Conservation (phyloP, 2,329 filamentous ascomycete species). For the Pestalotiopsis sp. region DNA sequence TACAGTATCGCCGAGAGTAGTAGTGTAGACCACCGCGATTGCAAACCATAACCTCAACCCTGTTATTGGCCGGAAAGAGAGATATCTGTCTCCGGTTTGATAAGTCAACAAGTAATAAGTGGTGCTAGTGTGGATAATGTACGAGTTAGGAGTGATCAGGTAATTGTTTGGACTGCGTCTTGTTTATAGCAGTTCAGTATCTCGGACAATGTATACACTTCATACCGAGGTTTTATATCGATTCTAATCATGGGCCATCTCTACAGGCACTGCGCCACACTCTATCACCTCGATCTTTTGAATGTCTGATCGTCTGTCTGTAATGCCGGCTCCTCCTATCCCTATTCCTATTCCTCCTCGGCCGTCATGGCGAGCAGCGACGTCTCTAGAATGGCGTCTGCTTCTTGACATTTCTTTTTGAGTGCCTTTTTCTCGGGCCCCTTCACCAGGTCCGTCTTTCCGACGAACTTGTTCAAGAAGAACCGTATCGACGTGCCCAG, state of each 20-base stretch:
- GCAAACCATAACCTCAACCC: not conserved
- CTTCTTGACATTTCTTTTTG: slow-evolving; percentile 46
- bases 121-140: not conserved
- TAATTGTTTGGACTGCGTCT: too few species aligned
- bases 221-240: too few species aligned
- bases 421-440: slow-evolving; percentile 50
- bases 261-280: not conserved
- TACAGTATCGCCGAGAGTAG: not conserved
- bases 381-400: slow-evolving; percentile 35
- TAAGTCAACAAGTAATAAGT: not conserved
- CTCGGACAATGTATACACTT: too few species aligned
- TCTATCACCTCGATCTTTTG: not conserved
- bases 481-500: slow-evolving; percentile 75
- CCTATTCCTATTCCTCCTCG: not conserved
- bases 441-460: slow-evolving; percentile 57
- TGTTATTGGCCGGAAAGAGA: not conserved
- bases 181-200: too few species aligned
- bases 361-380: slow-evolving; percentile 17
- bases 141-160: too few species aligned
- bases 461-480: slow-evolving; percentile 75
- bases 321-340: not conserved
- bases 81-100: not conserved
- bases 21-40: not conserved
- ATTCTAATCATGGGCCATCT: too few species aligned
- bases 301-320: not conserved